These are phyloP conservation scores for Cladorrhinum samala DNA, from an alignment of 495 filamentous ascomycete genomes.

Conservation along the genomic window DNA sequence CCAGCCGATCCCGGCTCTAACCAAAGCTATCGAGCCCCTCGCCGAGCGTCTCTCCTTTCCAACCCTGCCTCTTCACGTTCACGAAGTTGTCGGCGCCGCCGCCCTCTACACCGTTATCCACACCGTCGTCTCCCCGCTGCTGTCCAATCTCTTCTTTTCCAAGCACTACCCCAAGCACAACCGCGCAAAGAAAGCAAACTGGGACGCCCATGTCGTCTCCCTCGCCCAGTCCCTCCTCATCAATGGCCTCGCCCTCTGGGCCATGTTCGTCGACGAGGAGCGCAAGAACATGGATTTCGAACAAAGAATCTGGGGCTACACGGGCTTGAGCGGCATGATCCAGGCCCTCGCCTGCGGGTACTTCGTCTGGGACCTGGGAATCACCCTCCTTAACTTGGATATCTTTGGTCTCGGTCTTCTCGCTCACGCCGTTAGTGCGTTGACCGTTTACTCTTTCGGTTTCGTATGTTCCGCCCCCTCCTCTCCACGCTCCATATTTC, in stretches of 20 bases:
- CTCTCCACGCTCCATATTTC: background rate
- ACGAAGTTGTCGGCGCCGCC: constrained; percentile 76
- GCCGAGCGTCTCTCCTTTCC: constrained; percentile 55
- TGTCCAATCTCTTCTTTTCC: constrained; percentile 69
- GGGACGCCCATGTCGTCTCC: constrained; percentile 95
- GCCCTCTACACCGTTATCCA: constrained; percentile 72
- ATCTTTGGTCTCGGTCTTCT: constrained; percentile 87
- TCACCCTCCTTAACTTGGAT: constrained; percentile 63
- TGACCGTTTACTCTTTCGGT: constrained; percentile 82
- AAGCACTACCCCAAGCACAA: constrained; percentile 60
- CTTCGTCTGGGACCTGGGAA: constrained; percentile 85
- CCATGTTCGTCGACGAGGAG: constrained; percentile 75
- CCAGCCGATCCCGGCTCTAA: constrained; percentile 48
- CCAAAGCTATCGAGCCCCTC: constrained; percentile 48
- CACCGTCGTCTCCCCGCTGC: constrained; percentile 61
- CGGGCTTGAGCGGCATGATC: constrained; percentile 71
- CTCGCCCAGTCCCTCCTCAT: constrained; percentile 82
- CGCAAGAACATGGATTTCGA: constrained; percentile 62
- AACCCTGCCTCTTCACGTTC: constrained; percentile 75
- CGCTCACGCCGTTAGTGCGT: constrained; percentile 79
- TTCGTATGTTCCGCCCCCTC: constrained; percentile 61
- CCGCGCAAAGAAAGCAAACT: constrained; percentile 71
- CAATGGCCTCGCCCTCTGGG: constrained; percentile 70
- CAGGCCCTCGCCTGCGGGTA: constrained; percentile 87
- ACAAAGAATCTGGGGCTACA: constrained; percentile 87